These are phyloP conservation scores for Alopecurus myosuroides DNA, from an alignment of 176 grass and related monocot genomes.

Conservation along the genomic window DNA sequence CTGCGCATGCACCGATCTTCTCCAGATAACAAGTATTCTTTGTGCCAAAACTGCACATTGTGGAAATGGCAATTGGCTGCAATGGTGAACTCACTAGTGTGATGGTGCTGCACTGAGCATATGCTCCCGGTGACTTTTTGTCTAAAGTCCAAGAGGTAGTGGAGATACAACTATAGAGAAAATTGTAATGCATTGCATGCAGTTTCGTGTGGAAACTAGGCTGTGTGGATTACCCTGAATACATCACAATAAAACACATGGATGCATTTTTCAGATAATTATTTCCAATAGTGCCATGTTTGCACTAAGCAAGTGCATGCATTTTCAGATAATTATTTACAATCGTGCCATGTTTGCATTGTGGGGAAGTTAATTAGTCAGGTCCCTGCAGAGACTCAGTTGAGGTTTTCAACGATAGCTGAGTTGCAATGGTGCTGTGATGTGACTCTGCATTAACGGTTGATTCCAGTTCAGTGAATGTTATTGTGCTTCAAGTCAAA, in stretches of 20 bases:
- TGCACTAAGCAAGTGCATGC: background rate
- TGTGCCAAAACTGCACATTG: constrained; percentile 13
- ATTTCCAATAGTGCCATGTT: background rate
- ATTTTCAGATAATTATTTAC: background rate
- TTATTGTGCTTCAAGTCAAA: constrained; percentile 23
- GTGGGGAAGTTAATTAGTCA: constrained; percentile 5
- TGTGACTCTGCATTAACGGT: constrained; percentile 9
- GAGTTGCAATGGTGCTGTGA: background rate
- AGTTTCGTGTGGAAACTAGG: background rate
- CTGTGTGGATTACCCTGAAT: background rate
- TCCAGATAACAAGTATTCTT: background rate
- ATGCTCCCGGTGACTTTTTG: constrained; percentile 22
- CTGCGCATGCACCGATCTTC: constrained; percentile 13
- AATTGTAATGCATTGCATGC: background rate
- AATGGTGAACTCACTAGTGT: constrained; percentile 35
- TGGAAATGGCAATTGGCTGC: background rate
- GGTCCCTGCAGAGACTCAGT: background rate
- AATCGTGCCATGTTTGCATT: constrained; percentile 21
- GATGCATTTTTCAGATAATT: background rate
- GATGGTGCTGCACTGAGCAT: constrained; percentile 34
- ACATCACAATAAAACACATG: too few species aligned
- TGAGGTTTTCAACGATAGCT: background rate
- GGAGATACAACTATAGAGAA: constrained; percentile 22
- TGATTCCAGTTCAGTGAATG: constrained; percentile 1
- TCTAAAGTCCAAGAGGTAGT: constrained; percentile 31